Conservation (phyloP, 352 stramenopile species). For the Phytophthora syringae region DNA sequence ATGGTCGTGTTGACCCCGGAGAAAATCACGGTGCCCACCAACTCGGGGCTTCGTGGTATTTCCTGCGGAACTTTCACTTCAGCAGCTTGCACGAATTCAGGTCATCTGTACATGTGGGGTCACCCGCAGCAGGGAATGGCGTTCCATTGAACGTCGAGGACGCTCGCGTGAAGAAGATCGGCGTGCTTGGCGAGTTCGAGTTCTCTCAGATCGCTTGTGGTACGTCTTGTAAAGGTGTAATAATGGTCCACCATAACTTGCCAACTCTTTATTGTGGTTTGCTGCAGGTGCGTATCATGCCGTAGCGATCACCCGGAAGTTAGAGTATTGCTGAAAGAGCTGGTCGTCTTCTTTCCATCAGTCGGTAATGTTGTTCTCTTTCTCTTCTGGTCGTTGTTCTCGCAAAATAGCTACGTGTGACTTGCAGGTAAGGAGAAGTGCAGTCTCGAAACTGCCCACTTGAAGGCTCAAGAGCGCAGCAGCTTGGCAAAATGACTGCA, state of each 20-base stretch:
- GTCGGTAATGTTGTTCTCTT: conserved; percentile 3
- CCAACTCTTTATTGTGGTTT: conserved; percentile 15
- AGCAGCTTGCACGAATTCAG: conserved; percentile 53
- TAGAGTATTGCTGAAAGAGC: conserved; percentile 50
- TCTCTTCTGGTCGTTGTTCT: neutral
- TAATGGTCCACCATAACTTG: neutral
- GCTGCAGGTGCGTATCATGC: conserved; percentile 65
- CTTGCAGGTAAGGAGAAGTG: conserved; percentile 11
- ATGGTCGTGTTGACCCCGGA: conserved; percentile 64
- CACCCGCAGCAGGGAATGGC: conserved; percentile 71
- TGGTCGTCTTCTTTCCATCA: conserved; percentile 11
- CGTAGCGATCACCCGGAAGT: conserved; percentile 58
- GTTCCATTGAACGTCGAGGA: conserved; percentile 58
- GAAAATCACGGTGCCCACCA: conserved; percentile 43
- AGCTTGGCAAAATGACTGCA: conserved; percentile 23
- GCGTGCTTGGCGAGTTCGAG: conserved; percentile 50
- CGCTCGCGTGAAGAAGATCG: conserved; percentile 51
- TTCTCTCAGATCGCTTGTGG: conserved; percentile 68
- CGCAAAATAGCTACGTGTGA: conserved; percentile 33
- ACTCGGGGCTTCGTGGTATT: conserved; percentile 46
- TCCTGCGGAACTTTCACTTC: conserved; percentile 74
- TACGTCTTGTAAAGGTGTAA: conserved; percentile 29
- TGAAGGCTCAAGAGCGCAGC: conserved; percentile 1
- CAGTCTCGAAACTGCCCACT: conserved; percentile 20
- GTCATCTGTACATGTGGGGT: conserved; percentile 79